A percentile compares a stretch with the other conserved stretches of the same genome.
Evolutionary conservation across 805 yeast genomes (phyloP).

Genomic region (Yamadazyma tumulicola): DNA sequence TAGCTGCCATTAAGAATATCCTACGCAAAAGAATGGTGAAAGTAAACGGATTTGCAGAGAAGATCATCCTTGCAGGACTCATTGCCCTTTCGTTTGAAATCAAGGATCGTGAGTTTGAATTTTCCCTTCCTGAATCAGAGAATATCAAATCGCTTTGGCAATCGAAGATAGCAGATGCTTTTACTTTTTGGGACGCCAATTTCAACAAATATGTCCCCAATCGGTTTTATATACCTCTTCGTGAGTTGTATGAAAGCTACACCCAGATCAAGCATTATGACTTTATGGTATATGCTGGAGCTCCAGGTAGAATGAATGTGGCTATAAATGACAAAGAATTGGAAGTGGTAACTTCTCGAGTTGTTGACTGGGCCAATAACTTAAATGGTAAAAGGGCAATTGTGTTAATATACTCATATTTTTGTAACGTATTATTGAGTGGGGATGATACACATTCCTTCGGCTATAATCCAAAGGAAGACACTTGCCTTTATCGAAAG

Average conservation of each 20-base stretch:
- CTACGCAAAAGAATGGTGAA: conserved; percentile 17
- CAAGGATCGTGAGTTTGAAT: conserved; percentile 18
- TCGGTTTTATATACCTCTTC: conserved; percentile 15
- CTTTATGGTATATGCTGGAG: conserved; percentile 26
- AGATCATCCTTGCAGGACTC: conserved; percentile 17
- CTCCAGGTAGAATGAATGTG: conserved; percentile 43
- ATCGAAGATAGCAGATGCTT: conserved; percentile 10
- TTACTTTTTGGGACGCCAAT: conserved; percentile 11
- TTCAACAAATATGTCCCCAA: conserved; percentile 7
- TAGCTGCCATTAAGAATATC: conserved; percentile 18
- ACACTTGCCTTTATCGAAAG: conserved; percentile 11
- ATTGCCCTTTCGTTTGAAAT: conserved; percentile 16
- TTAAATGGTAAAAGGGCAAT: conserved; percentile 48
- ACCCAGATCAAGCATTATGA: conserved; percentile 24
- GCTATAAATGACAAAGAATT: conserved; percentile 30
- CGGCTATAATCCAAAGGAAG: conserved; percentile 10
- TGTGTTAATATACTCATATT: conserved; percentile 26
- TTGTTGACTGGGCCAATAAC: conserved; percentile 50
- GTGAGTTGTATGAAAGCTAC: conserved; percentile 21
- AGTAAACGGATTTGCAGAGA: conserved; percentile 17
- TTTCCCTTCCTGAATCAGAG: conserved; percentile 18
- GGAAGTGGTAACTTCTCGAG: conserved; percentile 44
- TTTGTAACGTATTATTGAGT: conserved; percentile 8
- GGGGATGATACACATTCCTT: background rate
- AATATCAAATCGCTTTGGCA: conserved; percentile 12